Conservation (phyloP, 1,284 basidiomycete genomes). For the Irpex sp. region DNA sequence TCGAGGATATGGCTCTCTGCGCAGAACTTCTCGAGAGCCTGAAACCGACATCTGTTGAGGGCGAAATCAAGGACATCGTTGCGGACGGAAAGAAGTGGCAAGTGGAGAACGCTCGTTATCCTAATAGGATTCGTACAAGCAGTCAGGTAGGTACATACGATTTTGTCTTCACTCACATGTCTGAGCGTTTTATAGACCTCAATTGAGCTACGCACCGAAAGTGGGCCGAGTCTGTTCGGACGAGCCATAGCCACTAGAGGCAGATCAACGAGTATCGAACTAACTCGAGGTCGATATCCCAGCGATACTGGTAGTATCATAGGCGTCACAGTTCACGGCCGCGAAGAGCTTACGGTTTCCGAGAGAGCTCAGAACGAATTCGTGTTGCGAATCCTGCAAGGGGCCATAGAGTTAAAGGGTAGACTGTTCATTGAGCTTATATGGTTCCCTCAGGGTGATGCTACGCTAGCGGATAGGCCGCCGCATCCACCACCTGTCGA, state of each 20-base stretch:
- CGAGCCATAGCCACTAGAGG: slow-evolving; percentile 3
- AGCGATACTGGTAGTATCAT: background rate
- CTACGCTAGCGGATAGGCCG: background rate
- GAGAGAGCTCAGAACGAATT: slow-evolving; percentile 14
- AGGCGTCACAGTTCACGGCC: slow-evolving; percentile 14
- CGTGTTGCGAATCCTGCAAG: slow-evolving; percentile 3
- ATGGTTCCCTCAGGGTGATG: slow-evolving; percentile 4
- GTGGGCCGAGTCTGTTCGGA: slow-evolving; percentile 1
- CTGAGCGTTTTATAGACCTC: slow-evolving; percentile 1
- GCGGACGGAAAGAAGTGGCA: background rate
- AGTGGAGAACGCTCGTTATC: slow-evolving; percentile 7
- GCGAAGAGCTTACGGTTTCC: slow-evolving; percentile 13
- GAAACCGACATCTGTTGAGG: slow-evolving; percentile 4
- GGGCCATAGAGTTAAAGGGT: background rate
- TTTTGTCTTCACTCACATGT: background rate
- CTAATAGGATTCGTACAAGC: slow-evolving; percentile 5
- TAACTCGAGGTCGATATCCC: slow-evolving; percentile 1
- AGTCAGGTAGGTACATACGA: background rate
- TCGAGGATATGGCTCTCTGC: background rate
- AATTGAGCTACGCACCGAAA: background rate
- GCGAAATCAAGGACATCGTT: slow-evolving; percentile 7
- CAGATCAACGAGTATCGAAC: background rate
- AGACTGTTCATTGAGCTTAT: slow-evolving; percentile 9
- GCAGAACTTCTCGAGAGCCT: slow-evolving; percentile 4
- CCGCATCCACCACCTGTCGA: background rate